Conservation (phyloP, 495 filamentous ascomycete genomes). For the Amniculicola lignicola region DNA sequence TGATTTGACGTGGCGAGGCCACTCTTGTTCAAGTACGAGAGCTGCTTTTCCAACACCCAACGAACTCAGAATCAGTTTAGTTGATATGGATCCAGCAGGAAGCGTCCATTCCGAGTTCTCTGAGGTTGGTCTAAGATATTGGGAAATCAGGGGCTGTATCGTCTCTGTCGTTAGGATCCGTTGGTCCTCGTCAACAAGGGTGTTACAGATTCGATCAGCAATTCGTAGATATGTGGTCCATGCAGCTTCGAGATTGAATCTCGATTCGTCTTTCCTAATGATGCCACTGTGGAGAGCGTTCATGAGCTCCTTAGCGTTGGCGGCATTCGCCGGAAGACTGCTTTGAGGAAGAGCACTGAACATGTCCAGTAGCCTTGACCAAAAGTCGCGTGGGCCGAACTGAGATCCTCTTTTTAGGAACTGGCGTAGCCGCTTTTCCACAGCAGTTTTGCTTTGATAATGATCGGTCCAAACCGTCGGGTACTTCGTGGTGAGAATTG, state of each 20-base stretch:
- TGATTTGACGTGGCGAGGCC: conserved; percentile 53
- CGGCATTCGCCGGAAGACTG: conserved; percentile 49
- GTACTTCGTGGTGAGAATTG: conserved; percentile 56
- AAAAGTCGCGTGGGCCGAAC: conserved; percentile 63
- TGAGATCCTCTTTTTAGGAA: conserved; percentile 87
- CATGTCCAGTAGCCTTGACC: conserved; percentile 61
- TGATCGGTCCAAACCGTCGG: conserved; percentile 73
- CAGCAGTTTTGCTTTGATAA: conserved; percentile 63
- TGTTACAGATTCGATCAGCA: conserved; percentile 48
- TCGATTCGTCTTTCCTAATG: conserved; percentile 67
- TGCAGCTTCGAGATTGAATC: conserved; percentile 59
- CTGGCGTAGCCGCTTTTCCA: conserved; percentile 58
- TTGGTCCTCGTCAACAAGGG: conserved; percentile 49
- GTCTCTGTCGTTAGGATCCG: conserved; percentile 48
- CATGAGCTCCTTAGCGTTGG: conserved; percentile 55
- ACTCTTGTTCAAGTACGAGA: conserved; percentile 47
- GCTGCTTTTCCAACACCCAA: conserved; percentile 39
- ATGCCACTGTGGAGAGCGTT: conserved; percentile 67
- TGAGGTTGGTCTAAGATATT: conserved; percentile 53
- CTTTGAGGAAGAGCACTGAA: conserved; percentile 57
- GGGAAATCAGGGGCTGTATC: conserved; percentile 56
- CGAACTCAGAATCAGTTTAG: conserved; percentile 47
- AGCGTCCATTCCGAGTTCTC: conserved; percentile 53
- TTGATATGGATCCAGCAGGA: conserved; percentile 41
- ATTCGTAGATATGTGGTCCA: conserved; percentile 71